These are phyloP conservation scores for Dioscorea zingiberensis DNA, from an alignment of 106 monocot genomes.

Conservation along the genomic window DNA sequence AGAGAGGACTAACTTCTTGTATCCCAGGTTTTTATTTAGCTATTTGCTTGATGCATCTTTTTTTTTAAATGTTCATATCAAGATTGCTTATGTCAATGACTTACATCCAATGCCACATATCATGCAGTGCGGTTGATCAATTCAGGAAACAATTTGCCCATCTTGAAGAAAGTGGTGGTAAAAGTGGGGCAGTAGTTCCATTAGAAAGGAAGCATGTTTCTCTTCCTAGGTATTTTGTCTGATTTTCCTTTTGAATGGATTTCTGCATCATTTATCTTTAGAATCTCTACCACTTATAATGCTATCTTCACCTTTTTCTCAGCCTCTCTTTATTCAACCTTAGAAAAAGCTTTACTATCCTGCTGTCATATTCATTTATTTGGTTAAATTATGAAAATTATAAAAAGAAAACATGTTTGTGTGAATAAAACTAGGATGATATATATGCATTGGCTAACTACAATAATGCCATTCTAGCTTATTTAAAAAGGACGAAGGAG, in stretches of 20 bases:
- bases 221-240: constrained; percentile 65
- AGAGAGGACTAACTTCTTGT: constrained; percentile 68
- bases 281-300: no score
- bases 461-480: no score
- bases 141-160: constrained; percentile 82
- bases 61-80: not conserved
- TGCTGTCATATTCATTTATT: no score
- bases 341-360: no score
- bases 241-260: not conserved
- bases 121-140: constrained; percentile 85
- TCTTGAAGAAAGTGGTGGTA: constrained; percentile 85
- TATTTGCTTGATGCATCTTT: not conserved
- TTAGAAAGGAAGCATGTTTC: constrained; percentile 88
- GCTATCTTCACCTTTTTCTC: not conserved
- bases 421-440: no score
- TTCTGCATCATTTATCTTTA: no score
- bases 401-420: no score
- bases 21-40: constrained; percentile 57
- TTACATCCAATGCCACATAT: not conserved
- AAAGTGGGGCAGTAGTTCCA: constrained; percentile 50
- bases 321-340: not conserved
- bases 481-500: no score
- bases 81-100: not conserved
- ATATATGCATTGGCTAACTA: no score
- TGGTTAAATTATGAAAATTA: no score